phyloP scores from a whole-genome alignment of 352 stramenopile genomes.

The Phytopythium mirpurense region DNA sequence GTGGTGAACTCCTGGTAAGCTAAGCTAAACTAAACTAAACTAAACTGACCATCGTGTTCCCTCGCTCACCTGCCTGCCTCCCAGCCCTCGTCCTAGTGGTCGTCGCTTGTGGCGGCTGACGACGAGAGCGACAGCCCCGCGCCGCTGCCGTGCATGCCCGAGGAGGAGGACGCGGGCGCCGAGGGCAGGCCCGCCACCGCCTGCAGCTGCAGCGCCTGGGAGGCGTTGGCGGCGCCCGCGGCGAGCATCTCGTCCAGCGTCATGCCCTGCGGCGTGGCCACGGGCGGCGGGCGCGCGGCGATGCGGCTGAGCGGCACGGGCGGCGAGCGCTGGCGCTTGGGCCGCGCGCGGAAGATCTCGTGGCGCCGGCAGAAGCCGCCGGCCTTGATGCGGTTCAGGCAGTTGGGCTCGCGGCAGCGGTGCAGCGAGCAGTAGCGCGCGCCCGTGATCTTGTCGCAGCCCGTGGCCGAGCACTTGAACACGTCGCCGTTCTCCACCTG shows the following conservation, averaged over 20 bases:
- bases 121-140: neutral
- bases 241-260: slow-evolving; percentile 1
- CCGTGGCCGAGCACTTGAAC: slow-evolving; percentile 27
- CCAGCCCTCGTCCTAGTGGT: neutral
- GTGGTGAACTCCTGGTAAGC: too few relatives aligned
- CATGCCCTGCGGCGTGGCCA: neutral
- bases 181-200: neutral
- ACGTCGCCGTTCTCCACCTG: slow-evolving; percentile 17
- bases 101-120: neutral
- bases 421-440: slow-evolving; percentile 32
- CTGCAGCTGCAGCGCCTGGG: neutral
- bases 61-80: neutral
- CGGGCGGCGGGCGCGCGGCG: neutral
- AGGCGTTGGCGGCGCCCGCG: neutral
- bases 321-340: slow-evolving; percentile 3
- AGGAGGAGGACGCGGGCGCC: neutral
- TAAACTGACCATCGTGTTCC: too few relatives aligned
- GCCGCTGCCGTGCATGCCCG: neutral
- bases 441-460: slow-evolving; percentile 35
- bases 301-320: neutral
- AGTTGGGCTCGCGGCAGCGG: slow-evolving; percentile 22
- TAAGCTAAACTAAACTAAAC: too few relatives aligned
- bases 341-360: slow-evolving; percentile 11
- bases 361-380: slow-evolving; percentile 30
- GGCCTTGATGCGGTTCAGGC: slow-evolving; percentile 21